Evolutionary conservation across 345 rosid genomes (phyloP).

Genomic region (Citrus sp.): DNA sequence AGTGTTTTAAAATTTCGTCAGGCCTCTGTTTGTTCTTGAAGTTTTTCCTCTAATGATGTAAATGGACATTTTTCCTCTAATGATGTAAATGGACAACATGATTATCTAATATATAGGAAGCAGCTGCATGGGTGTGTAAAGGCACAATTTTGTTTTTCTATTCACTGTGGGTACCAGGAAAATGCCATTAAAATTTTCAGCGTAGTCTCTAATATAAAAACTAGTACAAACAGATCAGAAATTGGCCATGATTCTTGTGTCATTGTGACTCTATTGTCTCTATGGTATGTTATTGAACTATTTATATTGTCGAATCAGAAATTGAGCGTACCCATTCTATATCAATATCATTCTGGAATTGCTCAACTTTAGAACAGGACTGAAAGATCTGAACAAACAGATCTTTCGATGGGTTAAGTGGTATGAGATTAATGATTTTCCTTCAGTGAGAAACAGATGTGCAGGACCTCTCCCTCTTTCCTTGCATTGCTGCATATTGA

Average conservation of each 20-base stretch:
- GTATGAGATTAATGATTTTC: background rate
- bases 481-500: background rate
- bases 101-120: background rate
- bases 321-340: too few species aligned
- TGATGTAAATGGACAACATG: slow-evolving; percentile 1
- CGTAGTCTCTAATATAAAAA: background rate
- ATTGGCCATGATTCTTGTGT: background rate
- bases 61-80: background rate
- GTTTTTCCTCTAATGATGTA: background rate
- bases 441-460: background rate
- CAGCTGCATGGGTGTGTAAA: background rate
- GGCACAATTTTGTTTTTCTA: background rate
- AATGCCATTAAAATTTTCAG: background rate
- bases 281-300: background rate
- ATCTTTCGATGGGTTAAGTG: background rate
- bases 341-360: background rate
- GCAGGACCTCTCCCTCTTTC: background rate
- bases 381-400: background rate
- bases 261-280: background rate
- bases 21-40: background rate
- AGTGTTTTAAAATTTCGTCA: background rate
- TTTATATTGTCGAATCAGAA: background rate
- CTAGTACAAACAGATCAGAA: too few species aligned
- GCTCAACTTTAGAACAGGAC: background rate
- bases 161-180: background rate